These are phyloP conservation scores for Delonix regia DNA, from an alignment of 306 rosid genomes.

Conservation along the genomic window DNA sequence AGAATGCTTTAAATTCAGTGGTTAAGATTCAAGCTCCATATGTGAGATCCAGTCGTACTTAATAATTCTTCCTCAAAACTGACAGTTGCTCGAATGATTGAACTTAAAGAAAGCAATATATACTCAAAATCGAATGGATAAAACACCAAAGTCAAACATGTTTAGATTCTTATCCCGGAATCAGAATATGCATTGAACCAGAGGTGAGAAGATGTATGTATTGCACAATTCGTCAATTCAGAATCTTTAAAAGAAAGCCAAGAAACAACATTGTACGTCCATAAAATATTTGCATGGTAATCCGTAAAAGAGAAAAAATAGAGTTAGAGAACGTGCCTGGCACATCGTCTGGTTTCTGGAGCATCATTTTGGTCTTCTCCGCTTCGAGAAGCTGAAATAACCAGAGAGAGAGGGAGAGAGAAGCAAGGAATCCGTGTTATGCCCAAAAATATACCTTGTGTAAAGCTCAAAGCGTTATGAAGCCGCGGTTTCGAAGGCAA, in stretches of 20 bases:
- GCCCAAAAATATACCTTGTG: conserved; percentile 26
- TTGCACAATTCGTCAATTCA: not conserved
- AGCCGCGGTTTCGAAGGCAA: not conserved
- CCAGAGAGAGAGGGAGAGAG: not conserved
- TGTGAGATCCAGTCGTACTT: not conserved
- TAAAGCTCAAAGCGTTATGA: not conserved
- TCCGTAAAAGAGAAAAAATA: not conserved
- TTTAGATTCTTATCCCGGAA: not conserved
- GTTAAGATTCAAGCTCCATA: not conserved
- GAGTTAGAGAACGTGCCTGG: conserved; percentile 39
- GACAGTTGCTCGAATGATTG: not conserved
- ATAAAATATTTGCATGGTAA: not conserved
- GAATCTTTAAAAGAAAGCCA: not conserved
- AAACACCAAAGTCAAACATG: not conserved
- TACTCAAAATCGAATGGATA: not conserved
- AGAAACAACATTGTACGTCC: not conserved
- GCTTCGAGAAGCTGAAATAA: not conserved
- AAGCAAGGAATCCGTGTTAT: conserved; percentile 17
- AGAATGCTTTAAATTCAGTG: not conserved
- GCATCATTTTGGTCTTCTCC: not conserved
- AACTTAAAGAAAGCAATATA: not conserved
- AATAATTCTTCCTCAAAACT: not conserved
- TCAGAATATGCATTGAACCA: not conserved
- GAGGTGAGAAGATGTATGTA: not conserved
- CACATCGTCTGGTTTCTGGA: conserved; percentile 15